phyloP scores from a whole-genome alignment of 495 filamentous ascomycete genomes.

The Rhizodiscina lignyota region DNA sequence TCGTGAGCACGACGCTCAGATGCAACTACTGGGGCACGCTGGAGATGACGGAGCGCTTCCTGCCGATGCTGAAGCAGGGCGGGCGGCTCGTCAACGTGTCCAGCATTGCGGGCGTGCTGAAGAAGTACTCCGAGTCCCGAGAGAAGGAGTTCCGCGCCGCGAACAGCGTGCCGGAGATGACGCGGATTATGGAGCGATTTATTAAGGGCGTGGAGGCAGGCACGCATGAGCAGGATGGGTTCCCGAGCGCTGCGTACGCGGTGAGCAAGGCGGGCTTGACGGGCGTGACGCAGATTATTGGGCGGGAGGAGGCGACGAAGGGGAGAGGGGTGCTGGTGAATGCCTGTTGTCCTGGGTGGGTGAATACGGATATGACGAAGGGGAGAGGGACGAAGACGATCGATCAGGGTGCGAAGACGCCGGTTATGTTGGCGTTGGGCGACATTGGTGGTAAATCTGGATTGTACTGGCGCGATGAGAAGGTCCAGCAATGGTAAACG shows the following conservation, averaged over 20 bases:
- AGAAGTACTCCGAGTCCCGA: constrained; percentile 23
- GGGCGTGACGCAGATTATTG: constrained; percentile 26
- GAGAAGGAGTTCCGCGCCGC: constrained; percentile 20
- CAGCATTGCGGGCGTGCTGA: constrained; percentile 24
- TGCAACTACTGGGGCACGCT: constrained; percentile 34
- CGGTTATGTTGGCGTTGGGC: constrained; percentile 32
- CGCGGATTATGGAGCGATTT: constrained; percentile 28
- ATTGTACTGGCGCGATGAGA: constrained; percentile 29
- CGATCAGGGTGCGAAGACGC: constrained; percentile 34
- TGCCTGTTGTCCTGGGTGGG: constrained; percentile 34
- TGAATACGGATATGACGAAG: constrained; percentile 35
- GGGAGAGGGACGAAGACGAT: constrained; percentile 18
- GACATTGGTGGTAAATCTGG: constrained; percentile 27
- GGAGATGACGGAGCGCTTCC: constrained; percentile 19
- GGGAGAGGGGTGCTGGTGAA: constrained; percentile 27
- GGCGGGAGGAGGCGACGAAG: constrained; percentile 18
- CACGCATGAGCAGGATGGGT: constrained; percentile 25
- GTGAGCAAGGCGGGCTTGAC: constrained; percentile 30
- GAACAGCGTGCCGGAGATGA: constrained; percentile 21
- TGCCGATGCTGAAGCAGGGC: constrained; percentile 23
- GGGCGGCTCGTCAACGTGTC: constrained; percentile 32
- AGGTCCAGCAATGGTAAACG: constrained; percentile 27
- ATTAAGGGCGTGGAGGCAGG: constrained; percentile 20
- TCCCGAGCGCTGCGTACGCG: constrained; percentile 29
- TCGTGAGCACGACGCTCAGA: constrained; percentile 29